Base-by-base conservation (phyloP, 2,329 filamentous ascomycete genomes). In the Cladophialophora chaetospira region DNA sequence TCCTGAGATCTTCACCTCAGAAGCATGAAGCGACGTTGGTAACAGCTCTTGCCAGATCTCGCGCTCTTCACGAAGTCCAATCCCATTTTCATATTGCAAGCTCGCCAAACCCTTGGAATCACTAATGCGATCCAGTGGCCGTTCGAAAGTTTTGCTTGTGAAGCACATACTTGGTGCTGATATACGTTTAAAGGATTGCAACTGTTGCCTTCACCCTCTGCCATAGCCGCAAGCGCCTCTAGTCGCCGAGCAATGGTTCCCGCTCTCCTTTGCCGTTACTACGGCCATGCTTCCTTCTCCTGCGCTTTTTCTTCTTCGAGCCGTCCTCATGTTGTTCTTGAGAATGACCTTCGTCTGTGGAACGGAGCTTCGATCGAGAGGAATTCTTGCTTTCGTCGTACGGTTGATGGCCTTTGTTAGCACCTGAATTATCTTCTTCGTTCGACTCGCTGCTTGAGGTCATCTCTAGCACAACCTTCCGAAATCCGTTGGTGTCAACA, bases 401-500 rank as follows among this genome's bases (percentile, higher is more conserved):
- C n/a, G 45, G n/a, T 19, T 48, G 42, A 6, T 47, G 40, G 13
- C 35, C 54, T 13, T 60, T 61, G 49, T 59, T 65, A 2, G 58
- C 44, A 5, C 61, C 62, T 15, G 58, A 55, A 47, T 64, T 63
- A 11, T 63, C 61, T 11, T 67, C 67, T 15, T 67, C 65, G 10
- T 75, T 74, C 3, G 75, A 76, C 40, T 79, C 79, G 62, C 75
- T 79, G 15, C 79, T 81, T 63, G 81, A 85, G 23, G 80, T 87
- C 2, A 85, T 85, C 67, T 90, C 86, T 23, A 93, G 77, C 1
- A 93, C 83, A 42, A 91, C 83, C 73, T 93, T 93, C 62, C 84
- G 83, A 50, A 91, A 81, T 2, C 89, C 89, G 53, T 86, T 84
- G 2, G 86, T 78, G 67, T 92, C 87, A 54, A 91, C 76, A n/a